Base-by-base conservation (phyloP, 1,284 basidiomycete species). In the Ustanciosporium gigantosporum region DNA sequence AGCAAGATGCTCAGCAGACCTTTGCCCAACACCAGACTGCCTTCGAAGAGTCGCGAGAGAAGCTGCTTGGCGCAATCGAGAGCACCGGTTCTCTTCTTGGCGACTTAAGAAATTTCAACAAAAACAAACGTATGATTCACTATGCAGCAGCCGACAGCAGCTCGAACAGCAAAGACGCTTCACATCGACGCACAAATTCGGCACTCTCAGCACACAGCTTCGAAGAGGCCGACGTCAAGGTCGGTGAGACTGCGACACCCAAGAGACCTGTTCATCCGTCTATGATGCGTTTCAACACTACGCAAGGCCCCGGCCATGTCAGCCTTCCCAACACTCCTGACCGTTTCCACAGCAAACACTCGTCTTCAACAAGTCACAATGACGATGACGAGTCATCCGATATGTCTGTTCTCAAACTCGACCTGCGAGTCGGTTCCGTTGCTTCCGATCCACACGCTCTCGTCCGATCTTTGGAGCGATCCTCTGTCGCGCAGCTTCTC, bases 401-500 rank as follows among this genome's bases (percentile, higher is more conserved):
- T 41, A 76, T 79, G 53, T 80, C 77, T 32, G 79, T 97, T 44
- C 86, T 97, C 60, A 88, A 88, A 19, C 84, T 97, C 36, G 93
- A 97, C 80, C 86, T 98, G 73, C 91, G 91, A 76, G 86, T 97
- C 41, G 94, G 92, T 21, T 70, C 76, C 14, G 64, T 71, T 7
- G 50, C 47, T 27, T 45, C 53, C 36, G 84, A 87, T 24, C 87
- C 90, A 16, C 84, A 86, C 2, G 83, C 89, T 8, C 85, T 97
- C 32, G 91, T 96, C 40, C 87, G 88, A 4, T 89, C 92, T 61
- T 85, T 97, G 41, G 92, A 96, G 81, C 90, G 90, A 71, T 84
- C 86, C 0, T 94, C 91, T 6, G 92, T 98, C 64, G 90, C 93
- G 23, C 90, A 90, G 47, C 84, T 98, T 24, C 81, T 98, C 19